Percentiles rank a stretch among this genome's conserved stretches.
phyloP scores from a whole-genome alignment of 192 early-diverging fungal genomes.

The Dispira simplex region DNA sequence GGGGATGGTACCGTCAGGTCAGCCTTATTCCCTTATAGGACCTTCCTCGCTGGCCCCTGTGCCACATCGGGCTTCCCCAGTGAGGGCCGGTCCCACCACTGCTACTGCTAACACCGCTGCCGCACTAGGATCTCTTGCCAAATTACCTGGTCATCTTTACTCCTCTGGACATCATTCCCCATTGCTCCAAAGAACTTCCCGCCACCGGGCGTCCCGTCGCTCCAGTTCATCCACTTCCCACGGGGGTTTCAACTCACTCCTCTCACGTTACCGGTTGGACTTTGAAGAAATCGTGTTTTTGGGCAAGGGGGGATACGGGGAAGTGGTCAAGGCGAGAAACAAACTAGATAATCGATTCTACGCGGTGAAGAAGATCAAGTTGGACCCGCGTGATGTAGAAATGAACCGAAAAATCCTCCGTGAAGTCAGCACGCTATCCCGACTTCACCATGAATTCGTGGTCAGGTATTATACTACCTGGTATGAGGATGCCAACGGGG shows the following conservation, averaged over 20 bases:
- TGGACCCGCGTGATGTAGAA: slow-evolving; percentile 65
- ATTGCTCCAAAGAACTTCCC: slow-evolving; percentile 11
- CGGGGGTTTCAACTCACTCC: slow-evolving; percentile 13
- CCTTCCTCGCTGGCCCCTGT: slow-evolving; percentile 6
- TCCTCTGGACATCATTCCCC: neutral
- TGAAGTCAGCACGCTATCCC: slow-evolving; percentile 80
- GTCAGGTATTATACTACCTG: slow-evolving; percentile 82
- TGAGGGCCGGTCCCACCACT: neutral
- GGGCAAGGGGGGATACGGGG: slow-evolving; percentile 80
- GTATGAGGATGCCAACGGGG: slow-evolving; percentile 54
- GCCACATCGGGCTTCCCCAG: neutral
- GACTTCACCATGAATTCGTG: slow-evolving; percentile 79
- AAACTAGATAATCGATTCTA: slow-evolving; percentile 65
- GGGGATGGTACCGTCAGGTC: too few relatives aligned
- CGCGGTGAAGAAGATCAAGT: slow-evolving; percentile 82
- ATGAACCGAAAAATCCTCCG: slow-evolving; percentile 69
- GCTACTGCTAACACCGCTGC: neutral
- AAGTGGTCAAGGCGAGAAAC: slow-evolving; percentile 86
- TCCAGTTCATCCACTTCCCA: slow-evolving; percentile 15
- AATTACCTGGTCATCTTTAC: neutral
- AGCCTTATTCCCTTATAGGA: slow-evolving; percentile 7
- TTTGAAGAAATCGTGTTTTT: slow-evolving; percentile 68
- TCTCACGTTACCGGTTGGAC: slow-evolving; percentile 53
- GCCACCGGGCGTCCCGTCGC: slow-evolving; percentile 13
- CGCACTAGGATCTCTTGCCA: neutral